These are phyloP conservation scores for Podospora conica DNA, from an alignment of 495 filamentous ascomycete genomes.

Conservation along the genomic window DNA sequence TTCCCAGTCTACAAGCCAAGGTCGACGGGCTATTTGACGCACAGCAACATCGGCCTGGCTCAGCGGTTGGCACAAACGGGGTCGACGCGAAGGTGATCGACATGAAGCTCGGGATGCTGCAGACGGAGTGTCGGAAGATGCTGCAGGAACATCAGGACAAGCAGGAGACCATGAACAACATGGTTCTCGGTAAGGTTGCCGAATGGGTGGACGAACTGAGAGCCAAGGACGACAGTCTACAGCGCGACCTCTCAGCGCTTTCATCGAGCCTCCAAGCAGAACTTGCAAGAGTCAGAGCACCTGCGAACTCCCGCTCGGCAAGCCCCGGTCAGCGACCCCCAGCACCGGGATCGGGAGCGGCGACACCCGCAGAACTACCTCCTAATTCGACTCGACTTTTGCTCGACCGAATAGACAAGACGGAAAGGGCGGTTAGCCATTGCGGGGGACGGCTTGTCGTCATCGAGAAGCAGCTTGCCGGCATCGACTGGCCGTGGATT, in stretches of 20 bases:
- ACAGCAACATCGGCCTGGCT: not conserved
- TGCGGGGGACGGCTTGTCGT: no score
- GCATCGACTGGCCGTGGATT: not conserved
- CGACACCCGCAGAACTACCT: no score
- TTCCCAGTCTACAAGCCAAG: not conserved
- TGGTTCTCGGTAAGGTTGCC: not conserved
- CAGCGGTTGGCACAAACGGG: not conserved
- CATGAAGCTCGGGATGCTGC: not conserved
- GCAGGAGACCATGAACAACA: not conserved
- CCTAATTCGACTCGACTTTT: not conserved
- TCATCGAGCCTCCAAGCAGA: no score
- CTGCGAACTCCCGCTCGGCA: not conserved
- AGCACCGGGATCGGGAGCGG: not conserved
- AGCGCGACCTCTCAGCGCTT: not conserved
- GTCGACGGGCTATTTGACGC: not conserved
- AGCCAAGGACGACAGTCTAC: not conserved
- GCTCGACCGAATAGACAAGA: not conserved
- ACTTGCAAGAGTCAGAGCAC: not conserved
- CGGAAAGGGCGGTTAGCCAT: not conserved
- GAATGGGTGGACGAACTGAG: not conserved
- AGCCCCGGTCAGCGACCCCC: not conserved
- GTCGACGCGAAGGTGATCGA: not conserved
- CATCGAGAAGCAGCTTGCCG: not conserved
- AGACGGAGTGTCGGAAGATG: no score
- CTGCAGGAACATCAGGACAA: not conserved